These are phyloP conservation scores for Beauveria brongniartii DNA, from an alignment of 2,329 filamentous ascomycete genomes.

Conservation along the genomic window DNA sequence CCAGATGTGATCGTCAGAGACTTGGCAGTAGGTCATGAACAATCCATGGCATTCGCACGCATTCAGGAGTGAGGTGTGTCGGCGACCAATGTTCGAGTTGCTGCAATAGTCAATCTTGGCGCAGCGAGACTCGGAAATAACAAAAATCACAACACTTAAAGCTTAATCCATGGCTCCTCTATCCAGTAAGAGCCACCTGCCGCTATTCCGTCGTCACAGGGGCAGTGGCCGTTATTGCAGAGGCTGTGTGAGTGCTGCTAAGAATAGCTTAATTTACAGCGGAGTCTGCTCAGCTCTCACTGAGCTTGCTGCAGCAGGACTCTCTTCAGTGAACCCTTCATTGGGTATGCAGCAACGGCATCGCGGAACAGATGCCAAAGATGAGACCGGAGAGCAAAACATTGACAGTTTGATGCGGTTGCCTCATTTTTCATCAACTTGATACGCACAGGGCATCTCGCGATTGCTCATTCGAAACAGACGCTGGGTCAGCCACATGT, in stretches of 20 bases:
- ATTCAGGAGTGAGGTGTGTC: background rate
- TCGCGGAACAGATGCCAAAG: background rate
- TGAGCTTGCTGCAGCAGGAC: background rate
- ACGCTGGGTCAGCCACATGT: conserved; percentile 1
- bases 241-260: conserved; percentile 1
- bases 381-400: background rate
- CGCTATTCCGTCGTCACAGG: background rate
- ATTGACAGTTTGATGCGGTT: background rate
- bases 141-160: no score
- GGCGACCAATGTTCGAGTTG: background rate
- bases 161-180: no score
- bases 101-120: background rate
- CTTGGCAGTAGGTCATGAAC: background rate
- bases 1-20: background rate
- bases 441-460: background rate
- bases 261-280: conserved; percentile 1
- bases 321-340: background rate
- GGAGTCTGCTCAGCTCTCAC: background rate
- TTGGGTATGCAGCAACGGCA: background rate
- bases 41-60: background rate
- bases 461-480: background rate
- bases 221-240: background rate
- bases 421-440: background rate
- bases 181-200: no score
- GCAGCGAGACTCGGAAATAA: background rate